Base-by-base conservation (phyloP, 306 rosid species). In the Vicia sativa region DNA sequence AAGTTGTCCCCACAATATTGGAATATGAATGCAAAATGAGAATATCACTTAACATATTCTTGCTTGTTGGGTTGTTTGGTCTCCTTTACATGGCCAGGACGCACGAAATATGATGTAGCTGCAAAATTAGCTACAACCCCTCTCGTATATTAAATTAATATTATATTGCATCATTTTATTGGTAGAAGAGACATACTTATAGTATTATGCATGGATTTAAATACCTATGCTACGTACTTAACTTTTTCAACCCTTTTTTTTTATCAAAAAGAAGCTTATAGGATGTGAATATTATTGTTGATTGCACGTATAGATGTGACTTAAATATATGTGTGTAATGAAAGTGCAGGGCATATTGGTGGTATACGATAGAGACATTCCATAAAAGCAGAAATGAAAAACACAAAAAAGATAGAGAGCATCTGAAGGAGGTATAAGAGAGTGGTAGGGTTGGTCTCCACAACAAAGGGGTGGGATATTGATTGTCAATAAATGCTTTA, bases 1-100 rank as follows among this genome's bases (percentile, higher is more conserved):
- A 80, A 74, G 87, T 46, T 91, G 97, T 91, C 91, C 87, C 90
- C 82, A 74, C 75, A 80, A 84, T 87, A 78, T 73, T 73, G 87
- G 82, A 82, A 88, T 86, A 77, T 74, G 88, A 79, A 78, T 81
- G 82, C 89, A 80, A 74, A 84, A 60, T 75, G n/a, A 38, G 65
- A 70, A 74, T 77, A 49, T 66, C 48, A 73, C 55, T 67, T 68
- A 77, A 78, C 84, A 82, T 64, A 78, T 79, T 76, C 77, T 76
- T 75, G 76, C 70, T 79, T 77, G 82, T 70, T 71, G 78, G 63
- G 61, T 46, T 79, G 77, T 76, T 86, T 76, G 86, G 85, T 86
- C 83, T 84, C 82, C 89, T 82, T 80, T 69, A 74, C 69, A 77
- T 78, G 77, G 42, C 75, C 80, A 82, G 75, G 83, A 74, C 78